Percentiles rank a stretch among this genome's conserved stretches.
Evolutionary conservation across 2,329 filamentous ascomycete genomes (phyloP).

Genomic region (Didymella pomorum): DNA sequence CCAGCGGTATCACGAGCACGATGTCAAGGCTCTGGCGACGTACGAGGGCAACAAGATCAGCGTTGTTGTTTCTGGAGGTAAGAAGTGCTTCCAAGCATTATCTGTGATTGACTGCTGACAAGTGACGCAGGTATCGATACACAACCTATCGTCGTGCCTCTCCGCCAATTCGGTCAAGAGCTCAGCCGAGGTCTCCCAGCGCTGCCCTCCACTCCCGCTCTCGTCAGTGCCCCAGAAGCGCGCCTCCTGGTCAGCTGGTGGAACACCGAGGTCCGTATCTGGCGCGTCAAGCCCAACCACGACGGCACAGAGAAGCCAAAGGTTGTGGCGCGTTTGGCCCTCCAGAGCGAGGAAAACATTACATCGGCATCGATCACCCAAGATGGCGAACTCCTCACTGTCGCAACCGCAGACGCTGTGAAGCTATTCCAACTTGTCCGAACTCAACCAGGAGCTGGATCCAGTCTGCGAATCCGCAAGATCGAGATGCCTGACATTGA

Average conservation of each 20-base stretch:
- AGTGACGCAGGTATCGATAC: slow-evolving; percentile 76
- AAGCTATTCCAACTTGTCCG: slow-evolving; percentile 77
- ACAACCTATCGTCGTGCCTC: slow-evolving; percentile 79
- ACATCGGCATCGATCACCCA: slow-evolving; percentile 75
- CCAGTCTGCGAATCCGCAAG: slow-evolving; percentile 74
- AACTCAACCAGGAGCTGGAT: slow-evolving; percentile 59
- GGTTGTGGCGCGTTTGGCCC: slow-evolving; percentile 50
- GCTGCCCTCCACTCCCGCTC: slow-evolving; percentile 78
- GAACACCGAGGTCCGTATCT: slow-evolving; percentile 86
- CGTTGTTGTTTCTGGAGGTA: slow-evolving; percentile 90
- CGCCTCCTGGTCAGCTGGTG: slow-evolving; percentile 90
- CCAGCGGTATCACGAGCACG: slow-evolving; percentile 86
- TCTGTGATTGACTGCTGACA: slow-evolving; percentile 29
- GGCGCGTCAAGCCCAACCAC: slow-evolving; percentile 67
- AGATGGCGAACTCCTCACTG: slow-evolving; percentile 76
- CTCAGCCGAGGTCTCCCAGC: slow-evolving; percentile 83
- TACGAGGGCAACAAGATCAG: slow-evolving; percentile 87
- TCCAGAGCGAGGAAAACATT: slow-evolving; percentile 78
- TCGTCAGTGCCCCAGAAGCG: slow-evolving; percentile 75
- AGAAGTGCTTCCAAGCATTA: slow-evolving; percentile 40
- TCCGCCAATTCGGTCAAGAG: slow-evolving; percentile 79
- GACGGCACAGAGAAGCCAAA: slow-evolving; percentile 55
- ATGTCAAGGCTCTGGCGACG: slow-evolving; percentile 92
- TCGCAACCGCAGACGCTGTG: slow-evolving; percentile 75
- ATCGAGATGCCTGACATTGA: slow-evolving; percentile 69